Evolutionary conservation across 306 rosid genomes (phyloP).

Genomic region (Sphenostylis stenocarpa): DNA sequence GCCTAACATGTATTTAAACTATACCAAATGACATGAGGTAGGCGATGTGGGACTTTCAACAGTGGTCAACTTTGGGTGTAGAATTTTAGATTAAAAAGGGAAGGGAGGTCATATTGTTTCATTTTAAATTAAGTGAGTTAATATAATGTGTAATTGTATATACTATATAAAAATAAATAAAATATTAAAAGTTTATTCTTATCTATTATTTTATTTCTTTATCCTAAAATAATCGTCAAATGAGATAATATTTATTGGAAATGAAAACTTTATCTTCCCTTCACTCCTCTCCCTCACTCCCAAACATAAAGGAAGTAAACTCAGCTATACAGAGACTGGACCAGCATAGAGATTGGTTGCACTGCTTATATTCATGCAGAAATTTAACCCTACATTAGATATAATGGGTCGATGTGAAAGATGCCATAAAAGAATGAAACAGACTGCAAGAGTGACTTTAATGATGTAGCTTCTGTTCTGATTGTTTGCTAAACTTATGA

Average conservation of each 20-base stretch:
- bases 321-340: constrained; percentile 6
- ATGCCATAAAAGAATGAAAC: background rate
- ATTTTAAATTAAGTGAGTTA: too few relatives aligned
- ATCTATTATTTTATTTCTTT: background rate
- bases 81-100: too few relatives aligned
- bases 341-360: background rate
- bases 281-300: background rate
- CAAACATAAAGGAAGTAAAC: background rate
- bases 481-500: background rate
- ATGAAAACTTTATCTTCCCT: background rate
- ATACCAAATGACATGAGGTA: too few relatives aligned
- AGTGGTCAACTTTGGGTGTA: too few relatives aligned
- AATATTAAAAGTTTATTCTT: background rate
- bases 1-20: too few relatives aligned
- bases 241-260: background rate
- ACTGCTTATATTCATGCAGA: background rate
- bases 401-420: background rate
- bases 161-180: too few relatives aligned
- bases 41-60: too few relatives aligned
- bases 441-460: background rate
- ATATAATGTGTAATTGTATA: too few relatives aligned
- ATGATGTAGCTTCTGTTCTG: background rate
- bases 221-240: background rate
- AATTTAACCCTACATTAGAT: background rate
- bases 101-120: background rate